These are phyloP conservation scores for Trichophyton benhamiae DNA, from an alignment of 2,329 filamentous ascomycete genomes.

Conservation along the genomic window DNA sequence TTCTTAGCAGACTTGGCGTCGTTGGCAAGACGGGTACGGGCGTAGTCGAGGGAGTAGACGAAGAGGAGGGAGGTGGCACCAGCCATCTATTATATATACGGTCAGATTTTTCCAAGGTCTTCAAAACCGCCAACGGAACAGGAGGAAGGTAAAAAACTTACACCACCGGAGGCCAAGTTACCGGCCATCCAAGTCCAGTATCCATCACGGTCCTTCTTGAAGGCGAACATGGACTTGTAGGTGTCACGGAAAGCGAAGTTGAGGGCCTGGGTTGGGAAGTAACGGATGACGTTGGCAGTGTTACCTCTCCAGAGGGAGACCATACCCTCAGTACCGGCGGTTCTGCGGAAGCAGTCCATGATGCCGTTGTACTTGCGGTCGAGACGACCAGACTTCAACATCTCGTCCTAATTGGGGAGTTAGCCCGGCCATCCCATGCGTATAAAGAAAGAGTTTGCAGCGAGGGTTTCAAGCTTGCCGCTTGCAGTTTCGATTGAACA, in stretches of 20 bases:
- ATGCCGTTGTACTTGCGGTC: slow-evolving; percentile 95
- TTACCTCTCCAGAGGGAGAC: slow-evolving; percentile 98
- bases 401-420: slow-evolving; percentile 68
- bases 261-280: slow-evolving; percentile 99
- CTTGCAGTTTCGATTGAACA: background rate
- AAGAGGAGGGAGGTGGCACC: slow-evolving; percentile 99
- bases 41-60: slow-evolving; percentile 99
- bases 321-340: slow-evolving; percentile 79
- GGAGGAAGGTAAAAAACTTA: slow-evolving; percentile 39
- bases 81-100: slow-evolving; percentile 54
- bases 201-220: slow-evolving; percentile 99
- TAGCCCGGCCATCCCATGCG: background rate
- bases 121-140: background rate
- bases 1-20: slow-evolving; percentile 96
- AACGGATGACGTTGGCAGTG: slow-evolving; percentile 99
- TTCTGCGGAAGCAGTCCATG: slow-evolving; percentile 87
- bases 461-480: background rate
- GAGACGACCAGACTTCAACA: slow-evolving; percentile 97
- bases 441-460: background rate
- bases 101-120: background rate
- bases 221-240: slow-evolving; percentile 99
- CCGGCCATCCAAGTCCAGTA: slow-evolving; percentile 98
- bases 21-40: slow-evolving; percentile 99
- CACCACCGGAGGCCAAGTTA: slow-evolving; percentile 99
- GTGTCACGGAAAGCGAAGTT: slow-evolving; percentile 99